Evolutionary conservation across 2,329 filamentous ascomycete species (phyloP), one percentile per base, ranked within the genome.

Genomic region (Penicillium brevicompactum): DNA sequence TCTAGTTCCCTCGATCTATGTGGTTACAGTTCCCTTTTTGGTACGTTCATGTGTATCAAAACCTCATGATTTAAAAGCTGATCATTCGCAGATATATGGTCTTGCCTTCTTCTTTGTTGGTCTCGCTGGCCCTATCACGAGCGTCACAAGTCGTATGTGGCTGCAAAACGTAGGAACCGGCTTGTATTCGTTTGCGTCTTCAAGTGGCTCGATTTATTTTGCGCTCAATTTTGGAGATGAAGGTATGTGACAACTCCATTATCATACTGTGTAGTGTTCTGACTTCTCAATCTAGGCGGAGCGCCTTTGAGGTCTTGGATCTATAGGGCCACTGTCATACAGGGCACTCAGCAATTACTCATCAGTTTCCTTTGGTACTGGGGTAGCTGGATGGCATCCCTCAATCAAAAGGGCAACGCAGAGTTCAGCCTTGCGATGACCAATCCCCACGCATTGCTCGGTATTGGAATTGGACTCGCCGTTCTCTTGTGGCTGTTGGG

Each of bases 311-410:
- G 82, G 65, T 80, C 82, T 31, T 88, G 85, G 85, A 84, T 85
- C 21, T 86, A 84, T 72, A 80, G 86, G 49, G 86, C 86, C 13
- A 85, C 84, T 63, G 71, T 84, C 13, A 86, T 88, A 54, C 84
- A 87, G 67, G 86, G 86, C 34, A 84, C 84, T n/a, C 85, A 88
- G 64, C 85, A 88, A 66, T 75, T 86, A 57, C 88, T 87, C 65
- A 78, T 86, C 53, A 80, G 84, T 32, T 82, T 78, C 3, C 77
- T 89, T 13, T 89, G 85, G 85, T 83, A 78, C 65, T 85, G 83
- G 82, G 82, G 82, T 37, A 74, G 74, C 22, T 71, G 76, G 53
- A 72, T 83, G 30, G 74, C 77, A 57, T 55, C 48, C 50, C 65
- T 74, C 4, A 77, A 76, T 11, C 65, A 73, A n/a, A 72, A 71